Evolutionary conservation across 345 rosid species (phyloP).

Genomic region (Boechera retrofracta): DNA sequence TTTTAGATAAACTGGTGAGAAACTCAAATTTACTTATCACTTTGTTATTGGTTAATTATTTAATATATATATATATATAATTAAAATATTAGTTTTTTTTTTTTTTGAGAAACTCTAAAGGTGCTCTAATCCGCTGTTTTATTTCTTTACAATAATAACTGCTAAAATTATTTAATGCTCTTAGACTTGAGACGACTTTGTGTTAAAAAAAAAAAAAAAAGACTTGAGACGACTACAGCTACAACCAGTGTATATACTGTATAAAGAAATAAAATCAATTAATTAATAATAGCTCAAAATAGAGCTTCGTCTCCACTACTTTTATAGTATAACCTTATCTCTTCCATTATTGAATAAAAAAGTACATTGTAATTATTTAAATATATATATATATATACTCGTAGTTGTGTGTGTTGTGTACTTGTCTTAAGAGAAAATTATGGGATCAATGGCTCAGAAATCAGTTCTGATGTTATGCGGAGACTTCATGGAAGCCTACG

Average conservation of each 20-base stretch:
- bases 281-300: background rate
- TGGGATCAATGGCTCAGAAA: slow-evolving; percentile 50
- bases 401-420: background rate
- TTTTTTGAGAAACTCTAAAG: too few species aligned
- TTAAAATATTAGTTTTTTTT: too few species aligned
- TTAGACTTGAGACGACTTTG: background rate
- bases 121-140: too few species aligned
- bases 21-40: too few species aligned
- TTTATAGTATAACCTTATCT: slow-evolving; percentile 1
- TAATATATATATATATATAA: too few species aligned
- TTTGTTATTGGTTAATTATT: too few species aligned
- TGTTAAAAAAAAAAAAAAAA: too few species aligned
- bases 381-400: slow-evolving; percentile 1
- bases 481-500: slow-evolving; percentile 66
- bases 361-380: slow-evolving; percentile 4
- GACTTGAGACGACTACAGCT: background rate
- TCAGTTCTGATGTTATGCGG: slow-evolving; percentile 58
- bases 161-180: background rate
- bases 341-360: background rate
- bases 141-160: too few species aligned
- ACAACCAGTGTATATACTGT: background rate
- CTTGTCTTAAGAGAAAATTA: slow-evolving; percentile 21
- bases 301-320: slow-evolving; percentile 20
- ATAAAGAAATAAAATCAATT: background rate
- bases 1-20: too few species aligned